Base-by-base conservation (phyloP, 176 grass and related monocot genomes). In the Aegilops bicornis region DNA sequence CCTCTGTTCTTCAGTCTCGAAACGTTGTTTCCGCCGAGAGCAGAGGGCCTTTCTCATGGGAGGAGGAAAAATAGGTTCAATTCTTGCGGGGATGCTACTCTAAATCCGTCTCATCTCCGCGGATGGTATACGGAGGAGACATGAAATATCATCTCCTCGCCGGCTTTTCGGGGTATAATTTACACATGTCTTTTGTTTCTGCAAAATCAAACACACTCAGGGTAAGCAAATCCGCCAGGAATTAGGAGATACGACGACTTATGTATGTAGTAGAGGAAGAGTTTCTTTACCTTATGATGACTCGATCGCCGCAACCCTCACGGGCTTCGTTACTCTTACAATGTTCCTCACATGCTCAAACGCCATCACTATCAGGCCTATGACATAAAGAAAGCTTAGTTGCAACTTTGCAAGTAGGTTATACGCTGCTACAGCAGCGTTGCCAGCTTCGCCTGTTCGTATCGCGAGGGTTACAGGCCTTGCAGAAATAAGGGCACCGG, bases 331-430 rank as follows among this genome's bases (percentile, higher is more conserved):
- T 59, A 95, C 85, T 69, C 32, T 89, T 58, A 94, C 71, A 71
- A 86, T 64, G 79, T 94, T 94, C 89, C 91, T 91, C 83, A 99
- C 81, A 43, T 94, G 90, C 77, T 99, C 87, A 85, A 91, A 93
- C 73, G 89, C 92, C 92, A 94, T 94, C 5, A 97, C 62, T 85
- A 99, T 78, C 60, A 92, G 24, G 71, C 97, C 97, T 83, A 99
- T 87, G 65, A 99, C 70, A 85, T 91, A 99, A 91, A 97, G 90
- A 89, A 94, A 89, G 82, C 90, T 97, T 32, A 97, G 87, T 90
- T 96, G 94, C 84, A 99, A 85, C 89, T 99, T 99, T 62, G 88
- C 92, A 82, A 99, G 87, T 42, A 96, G 81, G 85, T 91, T 94
- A 89, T 92, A 96, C 70, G 89, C 70, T 62, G 80, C 95, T 85